These are phyloP conservation scores for Brassica nigra DNA, from an alignment of 345 rosid species.

Conservation along the genomic window DNA sequence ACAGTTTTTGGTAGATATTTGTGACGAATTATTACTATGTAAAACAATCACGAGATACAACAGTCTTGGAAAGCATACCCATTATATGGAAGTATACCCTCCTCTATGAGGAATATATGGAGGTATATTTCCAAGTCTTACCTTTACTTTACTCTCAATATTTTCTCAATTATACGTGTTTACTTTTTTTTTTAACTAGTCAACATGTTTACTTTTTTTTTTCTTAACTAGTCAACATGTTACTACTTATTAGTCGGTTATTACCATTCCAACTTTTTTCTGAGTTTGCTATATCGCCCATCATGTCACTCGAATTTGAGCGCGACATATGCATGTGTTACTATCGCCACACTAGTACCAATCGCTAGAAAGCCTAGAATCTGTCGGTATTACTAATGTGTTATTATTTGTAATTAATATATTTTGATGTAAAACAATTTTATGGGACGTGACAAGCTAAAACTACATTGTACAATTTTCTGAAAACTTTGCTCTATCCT, in stretches of 20 bases:
- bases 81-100: neutral
- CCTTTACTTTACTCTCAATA: neutral
- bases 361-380: neutral
- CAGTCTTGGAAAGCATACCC: neutral
- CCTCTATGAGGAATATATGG: neutral
- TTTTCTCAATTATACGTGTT: neutral
- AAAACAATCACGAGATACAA: neutral
- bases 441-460: neutral
- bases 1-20: neutral
- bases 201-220: neutral
- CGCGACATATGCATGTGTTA: slow-evolving; percentile 10
- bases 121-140: neutral
- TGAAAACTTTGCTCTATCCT: neutral
- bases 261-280: neutral
- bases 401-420: neutral
- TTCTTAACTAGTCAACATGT: neutral
- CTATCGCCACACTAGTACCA: neutral
- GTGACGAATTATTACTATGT: neutral
- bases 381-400: neutral
- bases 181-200: neutral
- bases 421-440: neutral
- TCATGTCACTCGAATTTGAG: neutral
- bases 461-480: neutral
- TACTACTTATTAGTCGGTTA: too few relatives aligned
- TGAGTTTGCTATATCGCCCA: neutral